phyloP scores from a whole-genome alignment of 2,329 filamentous ascomycete genomes.

The Sporothrix brasiliensis region DNA sequence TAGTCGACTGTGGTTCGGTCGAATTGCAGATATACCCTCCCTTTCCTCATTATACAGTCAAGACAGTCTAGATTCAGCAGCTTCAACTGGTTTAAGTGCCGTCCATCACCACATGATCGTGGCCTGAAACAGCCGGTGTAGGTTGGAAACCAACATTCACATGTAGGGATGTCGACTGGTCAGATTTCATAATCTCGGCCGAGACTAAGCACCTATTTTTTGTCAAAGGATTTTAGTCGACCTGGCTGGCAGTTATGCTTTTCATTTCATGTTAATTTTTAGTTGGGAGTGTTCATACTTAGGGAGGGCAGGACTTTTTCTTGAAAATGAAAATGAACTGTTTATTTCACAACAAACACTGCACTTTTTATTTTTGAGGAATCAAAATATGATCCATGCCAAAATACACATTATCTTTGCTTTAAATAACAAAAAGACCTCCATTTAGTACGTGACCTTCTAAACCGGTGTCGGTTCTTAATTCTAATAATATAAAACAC shows the following conservation, averaged over 20 bases:
- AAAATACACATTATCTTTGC: not conserved
- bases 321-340: no score
- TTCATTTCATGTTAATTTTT: no score
- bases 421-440: not conserved
- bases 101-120: not conserved
- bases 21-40: no score
- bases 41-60: no score
- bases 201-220: not conserved
- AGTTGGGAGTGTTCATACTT: no score
- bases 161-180: not conserved
- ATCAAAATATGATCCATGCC: no score
- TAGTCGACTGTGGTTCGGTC: no score
- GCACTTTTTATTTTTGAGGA: no score
- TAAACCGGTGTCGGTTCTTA: conserved; percentile 1
- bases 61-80: no score
- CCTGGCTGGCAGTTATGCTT: not conserved
- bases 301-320: no score
- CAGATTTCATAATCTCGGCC: not conserved
- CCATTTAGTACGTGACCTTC: not conserved
- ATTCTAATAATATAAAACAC: not conserved
- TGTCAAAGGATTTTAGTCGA: not conserved
- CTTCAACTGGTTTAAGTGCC: not conserved
- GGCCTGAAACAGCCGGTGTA: conserved; percentile 19
- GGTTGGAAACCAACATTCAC: not conserved
- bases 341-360: no score